Evolutionary conservation across 2,329 filamentous ascomycete species (phyloP).

Genomic region (Diaporthe citrichinensis): DNA sequence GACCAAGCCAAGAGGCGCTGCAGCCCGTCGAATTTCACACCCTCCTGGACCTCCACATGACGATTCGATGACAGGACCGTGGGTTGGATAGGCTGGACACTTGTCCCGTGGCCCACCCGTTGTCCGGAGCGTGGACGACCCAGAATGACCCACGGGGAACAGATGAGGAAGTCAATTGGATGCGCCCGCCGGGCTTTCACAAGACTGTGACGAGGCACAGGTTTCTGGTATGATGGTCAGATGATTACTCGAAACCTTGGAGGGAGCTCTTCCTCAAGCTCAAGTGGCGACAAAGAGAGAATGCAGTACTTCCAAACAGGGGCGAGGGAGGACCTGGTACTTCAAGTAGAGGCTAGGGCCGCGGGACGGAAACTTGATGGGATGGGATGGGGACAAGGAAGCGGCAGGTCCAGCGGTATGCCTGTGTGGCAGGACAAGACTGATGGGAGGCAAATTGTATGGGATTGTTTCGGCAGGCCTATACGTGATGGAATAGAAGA

Average conservation of each 20-base stretch:
- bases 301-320: neutral
- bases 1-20: conserved; percentile 40
- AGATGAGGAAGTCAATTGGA: conserved; percentile 41
- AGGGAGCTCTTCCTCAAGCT: neutral
- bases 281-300: neutral
- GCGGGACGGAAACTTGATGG: conserved; percentile 20
- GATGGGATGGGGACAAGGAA: conserved; percentile 12
- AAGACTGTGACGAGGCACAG: conserved; percentile 36
- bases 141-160: conserved; percentile 33
- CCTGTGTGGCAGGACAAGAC: conserved; percentile 3
- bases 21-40: conserved; percentile 39
- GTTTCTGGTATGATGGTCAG: neutral
- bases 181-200: conserved; percentile 40
- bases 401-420: conserved; percentile 1
- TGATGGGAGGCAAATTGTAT: conserved; percentile 13
- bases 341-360: conserved; percentile 8
- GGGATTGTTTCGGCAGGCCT: conserved; percentile 4
- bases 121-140: conserved; percentile 41
- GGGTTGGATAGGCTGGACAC: conserved; percentile 38
- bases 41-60: conserved; percentile 33
- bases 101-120: conserved; percentile 39
- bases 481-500: neutral
- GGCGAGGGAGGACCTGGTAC: conserved; percentile 6
- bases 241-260: conserved; percentile 34
- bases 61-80: conserved; percentile 26